phyloP scores from a whole-genome alignment of 345 rosid species.

The Syzygium aromaticum region DNA sequence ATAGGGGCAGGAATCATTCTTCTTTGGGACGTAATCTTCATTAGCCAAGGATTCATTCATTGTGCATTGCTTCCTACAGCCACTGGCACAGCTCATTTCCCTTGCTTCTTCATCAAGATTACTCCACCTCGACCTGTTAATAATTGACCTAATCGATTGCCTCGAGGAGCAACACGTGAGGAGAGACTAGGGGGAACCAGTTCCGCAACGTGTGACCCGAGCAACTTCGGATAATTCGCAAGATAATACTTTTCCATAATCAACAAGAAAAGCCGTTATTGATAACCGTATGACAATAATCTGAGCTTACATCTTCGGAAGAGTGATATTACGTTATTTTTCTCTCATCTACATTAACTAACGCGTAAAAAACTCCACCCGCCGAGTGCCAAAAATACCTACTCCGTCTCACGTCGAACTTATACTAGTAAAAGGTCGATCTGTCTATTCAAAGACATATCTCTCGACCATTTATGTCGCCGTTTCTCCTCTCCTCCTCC shows the following conservation, averaged over 20 bases:
- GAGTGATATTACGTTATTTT: rapidly evolving
- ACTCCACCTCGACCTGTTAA: background rate
- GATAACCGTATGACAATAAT: background rate
- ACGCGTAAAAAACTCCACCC: no score
- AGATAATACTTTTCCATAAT: background rate
- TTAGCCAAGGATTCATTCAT: background rate
- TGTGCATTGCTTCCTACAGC: no score
- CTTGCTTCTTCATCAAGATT: background rate
- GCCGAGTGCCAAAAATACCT: no score
- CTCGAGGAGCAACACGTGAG: background rate
- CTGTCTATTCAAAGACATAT: background rate
- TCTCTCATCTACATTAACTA: background rate
- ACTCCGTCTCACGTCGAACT: rapidly evolving
- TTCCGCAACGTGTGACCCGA: no score
- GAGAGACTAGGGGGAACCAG: background rate
- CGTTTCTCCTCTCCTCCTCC: no score
- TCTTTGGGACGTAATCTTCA: background rate
- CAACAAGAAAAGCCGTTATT: background rate
- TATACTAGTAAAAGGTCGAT: rapidly evolving
- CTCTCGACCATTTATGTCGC: background rate
- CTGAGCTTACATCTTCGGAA: background rate
- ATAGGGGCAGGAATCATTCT: background rate
- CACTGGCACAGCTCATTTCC: background rate
- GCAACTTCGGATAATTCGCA: background rate
- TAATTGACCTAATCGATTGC: background rate